These are phyloP conservation scores for Boletus patriciae DNA, from an alignment of 768 basidiomycete species.

Conservation along the genomic window DNA sequence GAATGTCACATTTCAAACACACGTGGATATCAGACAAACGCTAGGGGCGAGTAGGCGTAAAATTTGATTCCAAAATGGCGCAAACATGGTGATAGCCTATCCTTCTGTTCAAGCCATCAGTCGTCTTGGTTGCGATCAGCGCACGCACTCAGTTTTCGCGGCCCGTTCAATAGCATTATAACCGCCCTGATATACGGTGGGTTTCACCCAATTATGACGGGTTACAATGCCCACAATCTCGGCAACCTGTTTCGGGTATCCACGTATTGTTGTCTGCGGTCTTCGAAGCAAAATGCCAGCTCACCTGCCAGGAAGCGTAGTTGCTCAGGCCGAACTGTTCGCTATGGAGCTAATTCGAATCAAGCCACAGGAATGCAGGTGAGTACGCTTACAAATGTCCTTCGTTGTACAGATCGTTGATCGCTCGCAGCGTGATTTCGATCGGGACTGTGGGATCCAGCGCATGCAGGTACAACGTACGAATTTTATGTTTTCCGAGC, in stretches of 20 bases:
- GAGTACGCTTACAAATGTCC: conserved; percentile 46
- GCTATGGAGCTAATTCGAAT: neutral
- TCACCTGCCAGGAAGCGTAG: conserved; percentile 37
- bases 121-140: neutral
- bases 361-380: neutral
- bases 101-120: neutral
- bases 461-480: conserved; percentile 43
- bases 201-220: conserved; percentile 47
- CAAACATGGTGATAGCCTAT: conserved; percentile 41
- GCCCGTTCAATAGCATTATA: conserved; percentile 47
- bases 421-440: conserved; percentile 44
- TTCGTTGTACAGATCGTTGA: conserved; percentile 49
- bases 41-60: conserved; percentile 26
- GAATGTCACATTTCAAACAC: neutral
- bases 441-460: conserved; percentile 46
- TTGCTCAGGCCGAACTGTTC: conserved; percentile 19
- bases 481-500: conserved; percentile 15
- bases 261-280: neutral
- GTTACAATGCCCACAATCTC: conserved; percentile 46
- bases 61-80: conserved; percentile 43
- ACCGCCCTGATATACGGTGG: conserved; percentile 48
- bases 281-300: neutral
- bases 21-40: neutral
- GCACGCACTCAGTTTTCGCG: conserved; percentile 36
- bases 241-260: conserved; percentile 34